Evolutionary conservation across 73 alveolate genomes (phyloP).

Genomic region (Paramecium caudatum): DNA sequence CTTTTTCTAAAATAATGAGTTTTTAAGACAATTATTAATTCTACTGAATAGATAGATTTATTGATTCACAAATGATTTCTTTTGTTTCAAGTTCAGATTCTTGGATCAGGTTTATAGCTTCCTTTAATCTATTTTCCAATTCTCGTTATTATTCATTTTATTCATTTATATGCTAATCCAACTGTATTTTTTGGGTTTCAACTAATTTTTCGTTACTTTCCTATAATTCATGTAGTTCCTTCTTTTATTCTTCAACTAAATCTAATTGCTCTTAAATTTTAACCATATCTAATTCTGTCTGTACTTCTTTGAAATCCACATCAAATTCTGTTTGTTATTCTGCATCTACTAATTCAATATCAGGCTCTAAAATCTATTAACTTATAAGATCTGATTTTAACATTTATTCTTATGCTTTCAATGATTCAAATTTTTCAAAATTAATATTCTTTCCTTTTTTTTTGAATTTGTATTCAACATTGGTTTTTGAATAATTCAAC

Average conservation of each 20-base stretch:
- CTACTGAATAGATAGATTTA: neutral
- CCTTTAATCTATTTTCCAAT: neutral
- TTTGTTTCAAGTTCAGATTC: neutral
- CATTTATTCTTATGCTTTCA: neutral
- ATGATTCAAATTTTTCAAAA: conserved; percentile 30
- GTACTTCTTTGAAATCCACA: neutral
- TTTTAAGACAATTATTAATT: neutral
- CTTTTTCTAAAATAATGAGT: neutral
- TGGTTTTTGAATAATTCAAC: neutral
- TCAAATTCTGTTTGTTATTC: neutral
- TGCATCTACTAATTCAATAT: neutral
- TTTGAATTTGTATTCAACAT: neutral
- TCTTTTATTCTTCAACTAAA: neutral
- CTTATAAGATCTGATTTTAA: neutral
- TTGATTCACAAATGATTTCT: neutral
- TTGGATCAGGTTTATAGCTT: neutral
- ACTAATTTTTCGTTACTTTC: neutral
- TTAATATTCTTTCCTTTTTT: neutral
- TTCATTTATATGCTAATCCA: too few species aligned
- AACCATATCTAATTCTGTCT: neutral
- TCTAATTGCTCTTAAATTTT: neutral
- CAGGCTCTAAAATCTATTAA: conserved; percentile 17
- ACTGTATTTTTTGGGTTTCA: neutral
- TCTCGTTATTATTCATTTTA: neutral
- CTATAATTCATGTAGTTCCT: neutral